These are phyloP conservation scores for Rhodomyrtus psidioides DNA, from an alignment of 441 rosid species.

Conservation along the genomic window DNA sequence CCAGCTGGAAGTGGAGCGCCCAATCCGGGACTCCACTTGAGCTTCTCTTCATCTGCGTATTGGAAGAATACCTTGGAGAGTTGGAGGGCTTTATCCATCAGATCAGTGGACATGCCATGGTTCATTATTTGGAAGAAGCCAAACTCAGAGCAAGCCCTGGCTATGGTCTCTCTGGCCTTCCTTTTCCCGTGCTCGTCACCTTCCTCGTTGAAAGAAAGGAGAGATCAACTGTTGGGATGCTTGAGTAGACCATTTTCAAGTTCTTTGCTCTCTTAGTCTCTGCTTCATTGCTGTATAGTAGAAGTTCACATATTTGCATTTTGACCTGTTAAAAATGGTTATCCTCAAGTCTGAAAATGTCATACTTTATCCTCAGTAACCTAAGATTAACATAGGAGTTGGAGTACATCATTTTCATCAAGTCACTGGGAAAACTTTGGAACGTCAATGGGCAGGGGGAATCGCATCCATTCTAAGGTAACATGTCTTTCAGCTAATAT, in stretches of 20 bases:
- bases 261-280: neutral
- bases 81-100: constrained; percentile 26
- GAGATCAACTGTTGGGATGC: constrained; percentile 33
- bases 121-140: constrained; percentile 47
- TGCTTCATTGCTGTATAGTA: neutral
- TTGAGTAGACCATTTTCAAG: constrained; percentile 4
- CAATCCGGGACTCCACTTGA: constrained; percentile 2
- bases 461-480: no score
- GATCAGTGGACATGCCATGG: constrained; percentile 27
- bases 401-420: neutral
- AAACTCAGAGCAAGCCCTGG: constrained; percentile 25
- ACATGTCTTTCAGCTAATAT: no score
- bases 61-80: constrained; percentile 29
- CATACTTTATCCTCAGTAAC: neutral
- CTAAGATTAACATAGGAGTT: neutral
- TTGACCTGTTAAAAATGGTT: neutral
- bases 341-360: neutral
- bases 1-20: constrained; percentile 34
- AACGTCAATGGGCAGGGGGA: neutral
- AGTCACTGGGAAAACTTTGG: neutral
- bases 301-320: neutral
- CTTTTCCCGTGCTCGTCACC: constrained; percentile 20
- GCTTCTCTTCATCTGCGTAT: constrained; percentile 25
- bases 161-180: constrained; percentile 23
- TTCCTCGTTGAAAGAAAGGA: constrained; percentile 25